A percentile compares a stretch with the other conserved stretches of the same genome.
Evolutionary conservation across 2,329 filamentous ascomycete genomes (phyloP).

Genomic region (Penicillium janthinellum): DNA sequence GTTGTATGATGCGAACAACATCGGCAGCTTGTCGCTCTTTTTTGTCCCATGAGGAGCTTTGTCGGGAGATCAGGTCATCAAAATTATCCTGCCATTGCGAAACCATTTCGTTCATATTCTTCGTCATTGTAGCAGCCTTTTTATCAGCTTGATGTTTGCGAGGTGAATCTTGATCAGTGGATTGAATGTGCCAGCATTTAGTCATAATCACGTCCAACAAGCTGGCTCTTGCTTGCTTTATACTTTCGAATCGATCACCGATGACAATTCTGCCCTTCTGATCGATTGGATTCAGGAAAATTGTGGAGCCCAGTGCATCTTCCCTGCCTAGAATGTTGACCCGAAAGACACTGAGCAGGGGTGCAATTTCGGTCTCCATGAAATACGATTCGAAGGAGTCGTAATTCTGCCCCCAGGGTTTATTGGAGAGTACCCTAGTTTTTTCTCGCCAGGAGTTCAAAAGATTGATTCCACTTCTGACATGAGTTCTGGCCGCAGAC

Average conservation of each 20-base stretch:
- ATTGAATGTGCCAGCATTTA: neutral
- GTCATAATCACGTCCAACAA: constrained; percentile 21
- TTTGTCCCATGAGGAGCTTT: constrained; percentile 6
- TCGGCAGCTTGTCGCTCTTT: constrained; percentile 11
- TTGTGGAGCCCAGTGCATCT: neutral
- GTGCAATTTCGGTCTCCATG: constrained; percentile 24
- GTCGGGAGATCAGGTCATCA: constrained; percentile 10
- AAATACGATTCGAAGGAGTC: constrained; percentile 15
- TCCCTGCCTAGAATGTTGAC: constrained; percentile 12
- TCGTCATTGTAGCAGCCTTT: neutral
- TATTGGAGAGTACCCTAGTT: neutral
- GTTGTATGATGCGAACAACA: constrained; percentile 16
- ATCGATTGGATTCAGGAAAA: constrained; percentile 9
- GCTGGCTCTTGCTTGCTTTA: constrained; percentile 14
- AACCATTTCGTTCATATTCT: neutral
- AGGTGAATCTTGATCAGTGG: neutral
- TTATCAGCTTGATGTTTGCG: neutral
- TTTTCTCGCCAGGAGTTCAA: constrained; percentile 16
- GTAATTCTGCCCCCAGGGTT: constrained; percentile 9
- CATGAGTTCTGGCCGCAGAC: constrained; percentile 26
- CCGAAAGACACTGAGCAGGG: constrained; percentile 21
- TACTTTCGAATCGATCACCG: constrained; percentile 10
- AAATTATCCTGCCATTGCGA: constrained; percentile 16
- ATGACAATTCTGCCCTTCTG: constrained; percentile 8
- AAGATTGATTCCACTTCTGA: constrained; percentile 20